A percentile compares a stretch with the other conserved stretches of the same genome.
phyloP scores from a whole-genome alignment of 495 filamentous ascomycete genomes.

The Hyaloscypha variabilis region DNA sequence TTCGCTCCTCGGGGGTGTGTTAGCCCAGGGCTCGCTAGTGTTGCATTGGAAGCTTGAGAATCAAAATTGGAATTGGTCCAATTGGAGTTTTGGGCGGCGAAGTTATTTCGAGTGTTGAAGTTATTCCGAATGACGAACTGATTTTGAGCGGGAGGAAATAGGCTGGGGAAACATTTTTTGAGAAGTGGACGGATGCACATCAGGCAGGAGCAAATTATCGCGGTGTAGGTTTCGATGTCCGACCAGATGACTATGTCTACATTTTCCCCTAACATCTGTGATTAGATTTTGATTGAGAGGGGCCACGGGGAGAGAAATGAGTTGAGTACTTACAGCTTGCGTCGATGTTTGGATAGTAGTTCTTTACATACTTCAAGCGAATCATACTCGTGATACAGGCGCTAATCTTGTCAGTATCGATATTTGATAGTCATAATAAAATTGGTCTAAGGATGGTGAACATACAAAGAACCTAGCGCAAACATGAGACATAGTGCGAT shows the following conservation, averaged over 20 bases:
- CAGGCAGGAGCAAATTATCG: not conserved
- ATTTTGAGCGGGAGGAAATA: too few relatives aligned
- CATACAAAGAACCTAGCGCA: constrained; percentile 1
- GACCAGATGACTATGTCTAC: not conserved
- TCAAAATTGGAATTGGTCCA: too few relatives aligned
- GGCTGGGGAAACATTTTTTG: not conserved
- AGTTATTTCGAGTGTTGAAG: too few relatives aligned
- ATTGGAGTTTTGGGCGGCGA: too few relatives aligned
- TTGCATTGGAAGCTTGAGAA: too few relatives aligned
- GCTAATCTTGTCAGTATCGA: constrained; percentile 22
- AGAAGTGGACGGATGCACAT: not conserved
- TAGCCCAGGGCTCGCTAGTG: too few relatives aligned
- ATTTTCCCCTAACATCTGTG: not conserved
- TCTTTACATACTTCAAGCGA: not conserved
- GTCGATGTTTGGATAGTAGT: not conserved
- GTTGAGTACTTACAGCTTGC: not conserved
- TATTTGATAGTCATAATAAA: not conserved
- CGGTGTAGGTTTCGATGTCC: not conserved
- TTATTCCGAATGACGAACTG: too few relatives aligned
- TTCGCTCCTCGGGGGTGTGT: too few relatives aligned
- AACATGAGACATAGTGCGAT: constrained; percentile 18
- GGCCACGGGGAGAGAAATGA: too few relatives aligned
- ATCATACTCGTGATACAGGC: constrained; percentile 27
- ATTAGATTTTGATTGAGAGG: not conserved
- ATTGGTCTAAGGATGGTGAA: not conserved